A percentile compares a stretch with the other conserved stretches of the same genome.
Conservation (phyloP, 345 rosid genomes). For the Gossypium arboreum region DNA sequence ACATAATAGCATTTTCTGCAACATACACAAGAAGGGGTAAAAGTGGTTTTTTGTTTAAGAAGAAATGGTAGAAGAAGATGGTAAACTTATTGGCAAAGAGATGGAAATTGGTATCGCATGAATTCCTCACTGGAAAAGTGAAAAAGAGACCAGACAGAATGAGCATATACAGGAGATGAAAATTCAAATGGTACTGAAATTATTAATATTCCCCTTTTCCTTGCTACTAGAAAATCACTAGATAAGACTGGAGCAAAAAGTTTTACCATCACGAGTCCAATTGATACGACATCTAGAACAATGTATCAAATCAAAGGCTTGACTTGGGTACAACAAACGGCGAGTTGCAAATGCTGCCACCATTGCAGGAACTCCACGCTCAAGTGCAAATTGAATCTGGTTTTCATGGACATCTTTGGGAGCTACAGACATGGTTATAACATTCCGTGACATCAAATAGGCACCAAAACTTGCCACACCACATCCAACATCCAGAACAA, state of each 20-base stretch:
- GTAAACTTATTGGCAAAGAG: background rate
- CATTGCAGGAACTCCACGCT: constrained; percentile 99
- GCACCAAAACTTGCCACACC: constrained; percentile 99
- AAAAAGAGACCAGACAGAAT: background rate
- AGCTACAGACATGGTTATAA: constrained; percentile 81
- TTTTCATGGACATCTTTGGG: constrained; percentile 98
- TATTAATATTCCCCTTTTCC: background rate
- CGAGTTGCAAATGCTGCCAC: constrained; percentile 87
- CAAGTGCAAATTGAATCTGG: constrained; percentile 98
- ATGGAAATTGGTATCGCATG: background rate
- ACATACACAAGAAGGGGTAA: background rate
- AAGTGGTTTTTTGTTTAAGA: background rate
- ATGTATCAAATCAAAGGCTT: constrained; percentile 93
- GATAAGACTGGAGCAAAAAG: background rate
- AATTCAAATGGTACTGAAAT: background rate
- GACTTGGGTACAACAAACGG: constrained; percentile 83
- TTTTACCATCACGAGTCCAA: constrained; percentile 96
- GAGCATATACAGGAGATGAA: background rate
- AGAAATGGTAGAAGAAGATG: constrained; percentile 7
- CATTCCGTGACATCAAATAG: constrained; percentile 70
- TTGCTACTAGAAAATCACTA: constrained; percentile 5
- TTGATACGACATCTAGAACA: constrained; percentile 98
- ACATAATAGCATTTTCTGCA: background rate
- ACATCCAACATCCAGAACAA: constrained; percentile 86
- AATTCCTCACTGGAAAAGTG: constrained; percentile 3